Base-by-base conservation (phyloP, 768 basidiomycete genomes). In the Cyathus striatus region DNA sequence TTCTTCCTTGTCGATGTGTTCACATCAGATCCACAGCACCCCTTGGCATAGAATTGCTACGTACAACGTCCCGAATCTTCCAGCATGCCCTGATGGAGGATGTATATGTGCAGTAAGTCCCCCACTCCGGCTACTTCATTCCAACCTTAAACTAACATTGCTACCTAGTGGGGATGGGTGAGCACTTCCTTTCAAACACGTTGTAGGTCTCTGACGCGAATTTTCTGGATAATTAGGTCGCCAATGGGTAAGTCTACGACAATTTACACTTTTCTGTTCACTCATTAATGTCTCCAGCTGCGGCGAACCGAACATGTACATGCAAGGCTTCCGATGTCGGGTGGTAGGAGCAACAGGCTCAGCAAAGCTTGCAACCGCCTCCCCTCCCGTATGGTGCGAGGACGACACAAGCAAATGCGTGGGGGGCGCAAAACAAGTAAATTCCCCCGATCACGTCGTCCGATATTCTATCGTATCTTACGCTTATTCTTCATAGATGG, bases 21-120 rank as follows among this genome's bases (percentile, higher is more conserved):
- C 16, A 10, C 13, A 32, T 4, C 25, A 20, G 21, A 23, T 13
- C 23, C 13, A 23, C 35, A 69, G 66, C 41, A 65, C 66, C 2
- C 65, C 66, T 0, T 69, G 67, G 67, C 53, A 58, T 36, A 60
- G 65, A 16, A 34, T 66, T 1, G 63, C 66, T 3, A 59, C 57
- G 1, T 69, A 65, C 40, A 43, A 57, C 18, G 64, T 65, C 6
- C 65, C 66, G 1, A 53, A 59, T 34, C 52, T 68, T 6, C 66
- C 66, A 16, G 57, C 61, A 6, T 68, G 66, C 45, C 66, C 66
- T 23, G 43, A 45, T 7, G 58, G 40, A 6, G 66, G 66, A 2
- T 68, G 66, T 41, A 64, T 59, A 22, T 68, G 66, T 51, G 66
- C 66, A 41, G 57, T 66, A 52, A 47, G 60, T 46, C 24, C 3